Percentiles rank a stretch among this genome's conserved stretches.
phyloP scores from a whole-genome alignment of 2,329 filamentous ascomycete genomes.

The Pseudogymnoascus sp. region DNA sequence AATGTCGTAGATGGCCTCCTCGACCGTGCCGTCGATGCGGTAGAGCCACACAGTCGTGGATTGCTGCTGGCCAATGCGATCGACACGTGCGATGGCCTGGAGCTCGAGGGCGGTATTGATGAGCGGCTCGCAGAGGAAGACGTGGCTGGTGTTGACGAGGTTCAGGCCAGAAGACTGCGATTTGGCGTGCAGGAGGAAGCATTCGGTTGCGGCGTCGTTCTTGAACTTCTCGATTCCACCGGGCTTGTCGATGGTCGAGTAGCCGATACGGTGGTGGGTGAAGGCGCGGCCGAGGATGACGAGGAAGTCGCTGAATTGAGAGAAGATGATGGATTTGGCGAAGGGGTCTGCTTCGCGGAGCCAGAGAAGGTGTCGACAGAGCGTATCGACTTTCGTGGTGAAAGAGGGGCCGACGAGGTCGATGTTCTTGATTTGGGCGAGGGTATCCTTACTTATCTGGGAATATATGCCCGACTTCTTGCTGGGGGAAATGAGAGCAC shows the following conservation, averaged over 20 bases:
- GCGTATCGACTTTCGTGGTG: constrained; percentile 83
- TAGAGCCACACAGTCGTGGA: constrained; percentile 95
- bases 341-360: constrained; percentile 77
- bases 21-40: constrained; percentile 81
- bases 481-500: constrained; percentile 2
- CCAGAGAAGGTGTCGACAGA: constrained; percentile 78
- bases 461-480: constrained; percentile 60
- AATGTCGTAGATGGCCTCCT: constrained; percentile 85
- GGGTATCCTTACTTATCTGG: constrained; percentile 61
- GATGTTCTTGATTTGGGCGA: constrained; percentile 76
- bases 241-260: constrained; percentile 60
- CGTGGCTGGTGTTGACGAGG: constrained; percentile 85
- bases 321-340: constrained; percentile 90
- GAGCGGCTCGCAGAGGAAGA: constrained; percentile 89
- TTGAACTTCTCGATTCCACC: constrained; percentile 72
- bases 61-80: constrained; percentile 84
- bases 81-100: constrained; percentile 89
- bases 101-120: constrained; percentile 91
- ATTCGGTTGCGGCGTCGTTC: constrained; percentile 65
- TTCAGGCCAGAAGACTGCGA: constrained; percentile 86
- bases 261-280: constrained; percentile 63
- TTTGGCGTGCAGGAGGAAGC: constrained; percentile 83
- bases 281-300: constrained; percentile 67
- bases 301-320: constrained; percentile 80
- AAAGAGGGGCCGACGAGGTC: constrained; percentile 68